A percentile compares a stretch with the other conserved stretches of the same genome.
Conservation (phyloP, 306 rosid genomes). For the Casuarina glauca region DNA sequence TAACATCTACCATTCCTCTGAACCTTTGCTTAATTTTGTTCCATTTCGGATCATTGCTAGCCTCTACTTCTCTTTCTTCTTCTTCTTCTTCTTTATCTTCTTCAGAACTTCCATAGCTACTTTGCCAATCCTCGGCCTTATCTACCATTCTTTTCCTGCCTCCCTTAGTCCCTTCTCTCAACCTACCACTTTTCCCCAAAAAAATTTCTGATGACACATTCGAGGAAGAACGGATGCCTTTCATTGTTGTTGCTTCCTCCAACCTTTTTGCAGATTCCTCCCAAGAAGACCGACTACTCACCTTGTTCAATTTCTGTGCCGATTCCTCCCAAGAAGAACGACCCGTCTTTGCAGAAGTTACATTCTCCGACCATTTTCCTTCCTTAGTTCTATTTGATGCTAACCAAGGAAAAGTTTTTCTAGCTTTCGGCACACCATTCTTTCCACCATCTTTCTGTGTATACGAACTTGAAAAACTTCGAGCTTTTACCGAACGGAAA, state of each 20-base stretch:
- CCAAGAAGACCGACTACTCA: slow-evolving; percentile 47
- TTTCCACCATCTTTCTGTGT: slow-evolving; percentile 23
- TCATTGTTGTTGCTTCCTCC: slow-evolving; percentile 39
- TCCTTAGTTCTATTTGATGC: slow-evolving; percentile 35
- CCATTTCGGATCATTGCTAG: slow-evolving; percentile 81
- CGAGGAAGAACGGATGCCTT: slow-evolving; percentile 31
- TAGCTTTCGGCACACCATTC: slow-evolving; percentile 27
- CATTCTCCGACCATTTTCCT: slow-evolving; percentile 20
- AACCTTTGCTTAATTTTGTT: slow-evolving; percentile 58
- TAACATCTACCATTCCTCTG: slow-evolving; percentile 49
- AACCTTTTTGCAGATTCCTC: slow-evolving; percentile 47
- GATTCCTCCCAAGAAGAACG: slow-evolving; percentile 44
- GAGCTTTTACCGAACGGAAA: slow-evolving; percentile 25
- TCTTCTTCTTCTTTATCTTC: slow-evolving; percentile 45
- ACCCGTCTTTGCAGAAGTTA: slow-evolving; percentile 4
- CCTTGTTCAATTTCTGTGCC: slow-evolving; percentile 36
- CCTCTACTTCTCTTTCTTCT: slow-evolving; percentile 57
- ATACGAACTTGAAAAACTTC: slow-evolving; percentile 43
- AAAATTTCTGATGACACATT: slow-evolving; percentile 23
- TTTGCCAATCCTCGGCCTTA: slow-evolving; percentile 34
- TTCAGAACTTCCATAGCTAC: slow-evolving; percentile 34
- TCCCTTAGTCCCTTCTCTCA: slow-evolving; percentile 26
- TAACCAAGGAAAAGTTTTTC: slow-evolving; percentile 72
- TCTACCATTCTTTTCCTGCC: slow-evolving; percentile 32
- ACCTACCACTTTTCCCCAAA: slow-evolving; percentile 28